Base-by-base conservation (phyloP, 2,329 filamentous ascomycete species). In the Orbilia ellipsospora region DNA sequence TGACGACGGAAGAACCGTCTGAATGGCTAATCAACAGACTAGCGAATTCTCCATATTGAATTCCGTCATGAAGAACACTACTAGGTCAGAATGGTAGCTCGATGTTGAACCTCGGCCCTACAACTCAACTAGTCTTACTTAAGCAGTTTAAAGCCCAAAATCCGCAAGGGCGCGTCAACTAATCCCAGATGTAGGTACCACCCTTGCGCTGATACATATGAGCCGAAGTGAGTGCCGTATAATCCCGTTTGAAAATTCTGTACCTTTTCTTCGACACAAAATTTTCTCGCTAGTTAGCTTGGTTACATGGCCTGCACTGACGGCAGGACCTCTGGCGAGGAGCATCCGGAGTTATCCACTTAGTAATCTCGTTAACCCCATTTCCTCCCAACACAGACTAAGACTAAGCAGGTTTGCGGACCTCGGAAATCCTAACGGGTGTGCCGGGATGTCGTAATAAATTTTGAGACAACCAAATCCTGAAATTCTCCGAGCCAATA, bases 121-220 rank as follows among this genome's bases (percentile, higher is more conserved):
- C 52, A 55, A 20, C 52, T 55, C 52, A 55, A 20, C 52, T 55
- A 55, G 28, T 31, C 45, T 54, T 20, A 63, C 60, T 54, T 63
- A 54, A 63, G 60, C 60, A 15, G n/a, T 26, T 48, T 63, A 54
- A 63, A 63, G 23, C 26, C 60, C 60, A 42, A 63, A 42, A 52
- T 54, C 45, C 48, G n/a, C 31, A 20, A 48, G 10, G 10, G 8
- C 10, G 1, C 5, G 31, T 6, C 31, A 36, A 36, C 31, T 36
- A 7, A 36, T 36, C 10, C 31, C 2, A 36, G 8, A 10, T 23
- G 23, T 23, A 23, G 23, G 23, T 23, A 23, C 23, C 2, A 36
- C n/a, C n/a, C n/a, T 7, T 36, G 31, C 31, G 5, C 31, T 6
- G 31, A 36, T 10, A 50, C 36, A 63, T 42, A 8, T 36, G 20